Percentiles rank a stretch among this genome's conserved stretches.
phyloP scores from a whole-genome alignment of 1,284 basidiomycete genomes.

The Laetiporus sulphureus region DNA sequence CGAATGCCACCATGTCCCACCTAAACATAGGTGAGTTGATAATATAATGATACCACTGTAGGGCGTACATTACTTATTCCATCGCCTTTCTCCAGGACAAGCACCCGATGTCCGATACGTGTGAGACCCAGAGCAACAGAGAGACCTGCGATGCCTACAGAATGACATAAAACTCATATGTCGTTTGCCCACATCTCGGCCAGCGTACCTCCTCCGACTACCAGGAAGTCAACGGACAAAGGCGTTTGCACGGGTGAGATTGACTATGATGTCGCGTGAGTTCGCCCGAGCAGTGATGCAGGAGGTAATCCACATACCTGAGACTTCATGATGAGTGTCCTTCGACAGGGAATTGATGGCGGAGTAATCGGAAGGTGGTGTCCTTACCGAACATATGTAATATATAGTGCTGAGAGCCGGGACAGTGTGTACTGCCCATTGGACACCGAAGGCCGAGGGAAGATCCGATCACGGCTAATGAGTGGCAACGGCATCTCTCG shows the following conservation, averaged over 20 bases:
- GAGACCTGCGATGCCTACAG: constrained; percentile 6
- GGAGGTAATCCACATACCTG: not conserved
- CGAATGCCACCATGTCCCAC: constrained; percentile 35
- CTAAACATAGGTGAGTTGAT: constrained; percentile 2
- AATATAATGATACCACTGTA: not conserved
- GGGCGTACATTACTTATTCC: constrained; percentile 30
- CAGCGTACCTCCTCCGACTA: constrained; percentile 6
- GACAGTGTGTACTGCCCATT: not conserved
- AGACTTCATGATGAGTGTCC: not conserved
- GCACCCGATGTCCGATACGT: constrained; percentile 47
- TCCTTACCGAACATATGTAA: not conserved
- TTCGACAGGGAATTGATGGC: not conserved
- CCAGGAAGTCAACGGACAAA: constrained; percentile 4
- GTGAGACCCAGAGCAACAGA: constrained; percentile 13
- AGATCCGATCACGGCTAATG: not conserved
- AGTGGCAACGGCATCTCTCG: not conserved
- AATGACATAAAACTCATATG: not conserved
- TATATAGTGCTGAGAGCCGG: too few species aligned
- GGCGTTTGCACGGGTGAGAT: constrained; percentile 1
- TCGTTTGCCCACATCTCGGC: not conserved
- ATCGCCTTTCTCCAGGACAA: constrained; percentile 42
- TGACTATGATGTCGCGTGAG: not conserved
- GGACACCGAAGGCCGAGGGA: not conserved
- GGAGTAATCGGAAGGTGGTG: not conserved
- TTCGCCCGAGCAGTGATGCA: not conserved